Evolutionary conservation across 2,329 filamentous ascomycete genomes (phyloP), one percentile per base, ranked within the genome.

Genomic region (Hypoxylon sp.): DNA sequence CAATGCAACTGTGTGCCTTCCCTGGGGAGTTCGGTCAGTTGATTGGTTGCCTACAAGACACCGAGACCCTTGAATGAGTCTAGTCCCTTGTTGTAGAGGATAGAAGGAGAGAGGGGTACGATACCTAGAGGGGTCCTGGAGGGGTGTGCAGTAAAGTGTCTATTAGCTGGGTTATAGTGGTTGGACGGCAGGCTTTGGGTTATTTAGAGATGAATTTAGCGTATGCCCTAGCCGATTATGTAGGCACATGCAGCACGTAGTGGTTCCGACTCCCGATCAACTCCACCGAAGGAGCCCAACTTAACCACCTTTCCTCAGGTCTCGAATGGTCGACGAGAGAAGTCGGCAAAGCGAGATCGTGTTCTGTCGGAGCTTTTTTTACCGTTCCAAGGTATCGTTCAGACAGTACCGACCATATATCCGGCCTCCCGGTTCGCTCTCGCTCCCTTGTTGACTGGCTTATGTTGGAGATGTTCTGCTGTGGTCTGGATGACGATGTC

Each of bases 1-100:
- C 58, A 68, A 65, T 62, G 65, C 65, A 62, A 68, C 56, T 56
- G 52, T 64, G 62, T 59, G 49, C 52, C 46, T 62, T 61, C 64
- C 65, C 62, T 60, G 46, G 54, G 19, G 52, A 41, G 22, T 28
- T 65, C 53, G 39, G 51, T 15, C 44, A 51, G 57, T 59, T 65
- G 65, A 68, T 68, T 65, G 65, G 65, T 28, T 62, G 62, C 46
- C 52, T 60, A 53, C 17, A 28, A 65, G 52, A 32, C 59, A 52
- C 55, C 28, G 28, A 56, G 49, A 65, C 52, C 65, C 65, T 65
- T 59, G 62, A 32, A 55, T 6, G 49, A 57, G 57, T 26, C 24
- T 52, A n/a, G n/a, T 49, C 64, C 64, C 49, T 59, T 22, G 28
- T 34, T 41, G 19, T 39, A 53, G 30, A n/a, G 17, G 37, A 19